A percentile compares a stretch with the other conserved stretches of the same genome.
These are phyloP conservation scores for Penicillium aurantiogriseum DNA, from an alignment of 2,329 filamentous ascomycete species.

Conservation along the genomic window DNA sequence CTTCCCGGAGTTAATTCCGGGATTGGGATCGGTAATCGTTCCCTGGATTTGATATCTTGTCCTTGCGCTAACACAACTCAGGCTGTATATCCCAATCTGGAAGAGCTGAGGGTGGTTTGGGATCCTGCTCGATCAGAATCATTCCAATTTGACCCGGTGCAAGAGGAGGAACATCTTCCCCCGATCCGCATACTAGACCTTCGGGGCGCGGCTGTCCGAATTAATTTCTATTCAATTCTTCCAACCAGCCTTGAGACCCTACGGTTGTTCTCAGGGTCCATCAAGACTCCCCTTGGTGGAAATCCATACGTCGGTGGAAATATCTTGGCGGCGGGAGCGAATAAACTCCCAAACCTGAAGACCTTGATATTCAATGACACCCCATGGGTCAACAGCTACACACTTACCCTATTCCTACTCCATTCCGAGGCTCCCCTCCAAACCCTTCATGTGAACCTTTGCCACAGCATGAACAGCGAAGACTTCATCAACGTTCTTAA, in stretches of 20 bases:
- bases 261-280: constrained; percentile 26
- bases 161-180: constrained; percentile 12
- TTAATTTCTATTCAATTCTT: constrained; percentile 19
- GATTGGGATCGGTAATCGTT: constrained; percentile 5
- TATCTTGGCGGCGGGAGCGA: neutral
- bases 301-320: neutral
- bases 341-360: constrained; percentile 25
- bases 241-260: constrained; percentile 33
- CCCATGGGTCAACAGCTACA: constrained; percentile 22
- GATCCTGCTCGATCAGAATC: constrained; percentile 22
- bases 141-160: constrained; percentile 14
- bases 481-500: constrained; percentile 16
- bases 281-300: constrained; percentile 6
- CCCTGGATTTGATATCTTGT: neutral
- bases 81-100: constrained; percentile 29
- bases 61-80: neutral
- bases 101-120: constrained; percentile 34
- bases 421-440: constrained; percentile 23
- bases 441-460: constrained; percentile 30
- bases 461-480: constrained; percentile 20
- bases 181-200: constrained; percentile 32
- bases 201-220: constrained; percentile 24
- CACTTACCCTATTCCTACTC: constrained; percentile 17
- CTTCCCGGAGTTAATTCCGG: constrained; percentile 15
- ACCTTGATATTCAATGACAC: constrained; percentile 31